phyloP scores from a whole-genome alignment of 192 early-diverging fungal genomes.

The Nowakowskiella sp. region DNA sequence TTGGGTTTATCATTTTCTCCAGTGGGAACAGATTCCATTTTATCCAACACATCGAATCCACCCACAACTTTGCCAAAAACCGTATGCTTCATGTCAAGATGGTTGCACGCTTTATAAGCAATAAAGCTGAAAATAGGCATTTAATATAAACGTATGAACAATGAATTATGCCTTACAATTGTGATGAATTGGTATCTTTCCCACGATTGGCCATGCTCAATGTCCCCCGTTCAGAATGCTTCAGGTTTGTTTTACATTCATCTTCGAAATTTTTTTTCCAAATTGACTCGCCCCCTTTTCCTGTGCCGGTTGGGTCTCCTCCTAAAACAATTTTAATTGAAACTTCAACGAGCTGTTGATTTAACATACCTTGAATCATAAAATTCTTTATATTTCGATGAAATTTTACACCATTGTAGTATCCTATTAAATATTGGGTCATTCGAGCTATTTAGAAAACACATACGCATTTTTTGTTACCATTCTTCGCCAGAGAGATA shows the following conservation, averaged over 20 bases:
- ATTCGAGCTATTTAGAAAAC: neutral
- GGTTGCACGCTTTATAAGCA: conserved; percentile 30
- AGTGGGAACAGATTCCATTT: conserved; percentile 67
- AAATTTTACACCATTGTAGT: conserved; percentile 77
- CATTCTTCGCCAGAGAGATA: conserved; percentile 69
- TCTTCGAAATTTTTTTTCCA: conserved; percentile 41
- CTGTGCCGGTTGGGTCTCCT: conserved; percentile 48
- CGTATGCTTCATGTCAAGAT: conserved; percentile 74
- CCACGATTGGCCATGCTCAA: conserved; percentile 96
- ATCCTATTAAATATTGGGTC: conserved; percentile 32
- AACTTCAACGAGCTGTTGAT: neutral
- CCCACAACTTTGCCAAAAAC: conserved; percentile 92
- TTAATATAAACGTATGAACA: neutral
- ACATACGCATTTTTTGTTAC: conserved; percentile 2
- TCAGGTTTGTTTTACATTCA: conserved; percentile 49
- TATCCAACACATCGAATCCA: conserved; percentile 71
- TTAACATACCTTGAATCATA: conserved; percentile 38
- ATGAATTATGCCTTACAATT: conserved; percentile 32
- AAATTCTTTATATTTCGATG: conserved; percentile 62
- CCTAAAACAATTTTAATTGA: conserved; percentile 5
- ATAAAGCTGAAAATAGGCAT: conserved; percentile 32
- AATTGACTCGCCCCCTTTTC: conserved; percentile 36
- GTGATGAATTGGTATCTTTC: conserved; percentile 81
- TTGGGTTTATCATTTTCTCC: conserved; percentile 66
- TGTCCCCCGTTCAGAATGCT: conserved; percentile 74